These are phyloP conservation scores for Toxoplasma gondii DNA, from an alignment of 169 alveolate species.

Conservation along the genomic window DNA sequence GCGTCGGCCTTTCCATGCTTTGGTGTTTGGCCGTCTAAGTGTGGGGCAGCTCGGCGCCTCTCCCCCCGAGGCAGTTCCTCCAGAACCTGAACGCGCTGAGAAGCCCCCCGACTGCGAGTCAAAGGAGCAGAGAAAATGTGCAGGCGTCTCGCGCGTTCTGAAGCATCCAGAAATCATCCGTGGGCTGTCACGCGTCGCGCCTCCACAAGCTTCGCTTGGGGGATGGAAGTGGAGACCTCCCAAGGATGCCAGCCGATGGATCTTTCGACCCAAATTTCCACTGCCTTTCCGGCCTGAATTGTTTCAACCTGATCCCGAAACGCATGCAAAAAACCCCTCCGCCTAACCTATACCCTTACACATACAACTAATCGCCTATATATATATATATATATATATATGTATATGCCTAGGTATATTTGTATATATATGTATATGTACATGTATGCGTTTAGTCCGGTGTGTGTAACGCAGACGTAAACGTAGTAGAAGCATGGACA, in stretches of 20 bases:
- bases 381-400: too few species aligned
- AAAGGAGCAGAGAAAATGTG: neutral
- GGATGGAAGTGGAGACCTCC: conserved; percentile 8
- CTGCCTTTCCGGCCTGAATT: neutral
- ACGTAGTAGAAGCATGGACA: too few species aligned
- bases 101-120: neutral
- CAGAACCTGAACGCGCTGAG: neutral
- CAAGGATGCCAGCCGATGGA: neutral
- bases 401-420: too few species aligned
- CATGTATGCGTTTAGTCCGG: neutral
- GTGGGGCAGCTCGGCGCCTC: neutral
- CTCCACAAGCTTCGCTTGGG: neutral
- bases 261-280: conserved; percentile 4
- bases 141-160: neutral
- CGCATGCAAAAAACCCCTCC: neutral
- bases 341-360: neutral
- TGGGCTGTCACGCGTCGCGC: conserved; percentile 1
- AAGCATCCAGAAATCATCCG: neutral
- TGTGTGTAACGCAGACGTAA: too few species aligned
- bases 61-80: neutral
- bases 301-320: neutral
- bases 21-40: conserved; percentile 7
- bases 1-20: neutral
- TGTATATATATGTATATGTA: neutral
- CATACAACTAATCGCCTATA: neutral